Conservation (phyloP, 805 yeast species). For the Starmerella khaoyaiensis region DNA sequence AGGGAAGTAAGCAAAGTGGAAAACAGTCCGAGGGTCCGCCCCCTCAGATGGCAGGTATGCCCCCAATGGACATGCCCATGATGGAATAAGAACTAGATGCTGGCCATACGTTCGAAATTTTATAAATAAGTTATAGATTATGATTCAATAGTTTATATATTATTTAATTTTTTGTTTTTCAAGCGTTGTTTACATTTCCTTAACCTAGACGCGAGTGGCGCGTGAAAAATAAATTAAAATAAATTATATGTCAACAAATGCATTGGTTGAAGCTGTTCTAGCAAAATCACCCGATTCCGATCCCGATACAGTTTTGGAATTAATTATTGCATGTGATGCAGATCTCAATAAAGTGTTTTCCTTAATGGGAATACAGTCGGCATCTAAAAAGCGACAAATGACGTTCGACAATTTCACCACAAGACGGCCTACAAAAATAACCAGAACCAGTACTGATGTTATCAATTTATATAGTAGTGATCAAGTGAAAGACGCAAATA, state of each 20-base stretch:
- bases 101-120: too few species aligned
- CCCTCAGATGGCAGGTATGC: conserved; percentile 21
- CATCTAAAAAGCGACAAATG: conserved; percentile 14
- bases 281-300: conserved; percentile 35
- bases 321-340: conserved; percentile 43
- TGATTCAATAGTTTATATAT: too few species aligned
- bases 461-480: conserved; percentile 37
- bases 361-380: conserved; percentile 28
- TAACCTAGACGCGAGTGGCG: too few species aligned
- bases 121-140: too few species aligned
- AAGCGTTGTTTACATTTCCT: conserved; percentile 1
- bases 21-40: conserved; percentile 15
- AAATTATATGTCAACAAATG: conserved; percentile 22
- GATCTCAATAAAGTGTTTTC: conserved; percentile 34
- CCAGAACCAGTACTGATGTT: conserved; percentile 8
- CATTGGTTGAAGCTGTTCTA: conserved; percentile 18
- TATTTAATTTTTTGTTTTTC: too few species aligned
- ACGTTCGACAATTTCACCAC: conserved; percentile 12
- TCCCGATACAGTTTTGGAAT: conserved; percentile 35
- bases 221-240: too few species aligned
- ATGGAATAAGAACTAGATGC: too few species aligned
- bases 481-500: conserved; percentile 33
- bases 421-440: conserved; percentile 4
- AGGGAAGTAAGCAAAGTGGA: conserved; percentile 38
- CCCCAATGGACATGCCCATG: conserved; percentile 20